Conservation (phyloP, 169 alveolate genomes). For the Plasmodium chabaudi region DNA sequence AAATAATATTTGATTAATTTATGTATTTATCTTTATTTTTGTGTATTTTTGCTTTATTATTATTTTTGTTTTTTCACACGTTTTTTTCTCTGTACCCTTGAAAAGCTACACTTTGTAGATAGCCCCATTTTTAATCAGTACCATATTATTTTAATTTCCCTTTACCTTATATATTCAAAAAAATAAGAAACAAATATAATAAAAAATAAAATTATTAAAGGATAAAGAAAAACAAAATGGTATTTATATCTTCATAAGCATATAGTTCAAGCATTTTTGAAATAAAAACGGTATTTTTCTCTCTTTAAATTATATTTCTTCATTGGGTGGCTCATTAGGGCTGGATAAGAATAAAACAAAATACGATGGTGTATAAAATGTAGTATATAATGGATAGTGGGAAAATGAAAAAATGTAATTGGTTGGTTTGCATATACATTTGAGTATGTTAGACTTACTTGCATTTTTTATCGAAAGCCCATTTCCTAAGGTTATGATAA, state of each 20-base stretch:
- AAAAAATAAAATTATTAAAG: background rate
- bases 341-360: background rate
- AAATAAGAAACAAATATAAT: too few relatives aligned
- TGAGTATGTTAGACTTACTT: conserved; percentile 21
- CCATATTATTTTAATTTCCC: too few relatives aligned
- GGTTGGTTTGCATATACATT: background rate
- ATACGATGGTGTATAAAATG: background rate
- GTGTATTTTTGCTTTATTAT: too few relatives aligned
- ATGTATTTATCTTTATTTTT: too few relatives aligned
- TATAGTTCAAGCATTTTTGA: background rate
- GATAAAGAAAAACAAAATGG: background rate
- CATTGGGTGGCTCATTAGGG: conserved; percentile 71
- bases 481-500: conserved; percentile 80
- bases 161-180: too few relatives aligned
- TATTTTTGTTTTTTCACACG: too few relatives aligned
- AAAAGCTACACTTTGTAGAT: too few relatives aligned
- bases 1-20: too few relatives aligned
- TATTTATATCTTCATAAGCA: background rate
- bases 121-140: too few relatives aligned
- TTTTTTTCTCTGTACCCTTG: too few relatives aligned
- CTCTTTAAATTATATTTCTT: conserved; percentile 22
- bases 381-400: background rate
- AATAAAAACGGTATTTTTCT: too few relatives aligned
- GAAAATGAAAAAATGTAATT: background rate
- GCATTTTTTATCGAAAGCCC: conserved; percentile 83